Evolutionary conservation across 148 eudicot genomes (phyloP), one percentile per base, ranked within the genome.

Genomic region (Vaccinium vitisidaea): DNA sequence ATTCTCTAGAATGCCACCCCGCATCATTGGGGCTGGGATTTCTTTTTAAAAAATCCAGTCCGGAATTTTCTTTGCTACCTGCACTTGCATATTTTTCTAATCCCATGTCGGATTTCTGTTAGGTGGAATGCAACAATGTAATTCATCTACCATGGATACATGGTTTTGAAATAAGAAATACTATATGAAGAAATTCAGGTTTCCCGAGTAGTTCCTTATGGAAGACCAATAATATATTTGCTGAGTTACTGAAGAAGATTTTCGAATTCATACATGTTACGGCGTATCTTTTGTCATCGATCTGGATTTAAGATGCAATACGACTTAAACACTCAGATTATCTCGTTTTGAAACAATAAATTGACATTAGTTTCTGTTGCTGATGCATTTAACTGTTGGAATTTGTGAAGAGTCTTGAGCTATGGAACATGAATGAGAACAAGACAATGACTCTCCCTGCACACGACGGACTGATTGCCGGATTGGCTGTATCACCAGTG

Each of bases 341-440:
- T 5, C 49, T 77, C 48, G 1, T 27, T 46, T 3, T 52, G 27
- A 69, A 69, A 21, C 48, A 36, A 25, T 75, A 6, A 7, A 58
- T 23, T 25, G 8, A 14, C 46, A 21, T 58, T 10, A 55, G 12
- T 43, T 76, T 79, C 30, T 56, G 27, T n/a, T 82, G 16, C 61
- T 69, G 77, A 67, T 82, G 84, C 61, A 39, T 39, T 50, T 18
- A 8, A 54, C 48, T 16, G 4, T 5, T 67, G 73, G 19, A 27
- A 19, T 55, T 55, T 84, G 16, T 81, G 76, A 84, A 95, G 98
- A 93, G 94, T 55, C 82, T 95, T 89, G 98, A 95, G 96, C 96
- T 94, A 3, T 95, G 98, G 98, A 91, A 94, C 90, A 94, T 93
- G 98, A 84, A 85, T 6, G 98, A 94, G 88, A 90, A 92, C 88